These are phyloP conservation scores for Xerophyta viscosa DNA, from an alignment of 106 monocot species.

Conservation along the genomic window DNA sequence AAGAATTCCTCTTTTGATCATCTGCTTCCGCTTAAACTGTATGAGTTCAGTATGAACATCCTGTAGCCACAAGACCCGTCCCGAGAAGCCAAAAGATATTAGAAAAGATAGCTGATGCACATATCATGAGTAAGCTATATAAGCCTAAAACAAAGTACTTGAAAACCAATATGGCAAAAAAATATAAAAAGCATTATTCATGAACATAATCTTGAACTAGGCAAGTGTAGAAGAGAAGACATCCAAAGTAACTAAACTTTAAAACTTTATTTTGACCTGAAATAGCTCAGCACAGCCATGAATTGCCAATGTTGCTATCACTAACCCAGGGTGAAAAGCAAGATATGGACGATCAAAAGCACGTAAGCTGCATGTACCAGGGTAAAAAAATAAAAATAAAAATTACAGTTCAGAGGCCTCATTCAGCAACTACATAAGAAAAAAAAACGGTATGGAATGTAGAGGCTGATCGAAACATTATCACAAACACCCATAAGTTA, in stretches of 20 bases:
- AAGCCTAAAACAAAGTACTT: too few relatives aligned
- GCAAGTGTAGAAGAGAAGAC: background rate
- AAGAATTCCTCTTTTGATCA: constrained; percentile 68
- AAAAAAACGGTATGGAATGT: too few relatives aligned
- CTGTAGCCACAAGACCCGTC: constrained; percentile 12
- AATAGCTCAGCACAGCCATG: constrained; percentile 94
- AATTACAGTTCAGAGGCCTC: too few relatives aligned
- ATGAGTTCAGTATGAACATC: constrained; percentile 88
- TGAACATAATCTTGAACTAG: background rate
- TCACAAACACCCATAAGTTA: background rate
- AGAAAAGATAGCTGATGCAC: background rate
- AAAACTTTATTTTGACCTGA: constrained; percentile 34
- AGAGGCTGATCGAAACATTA: too few relatives aligned
- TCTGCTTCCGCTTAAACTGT: constrained; percentile 65
- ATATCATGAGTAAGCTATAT: too few relatives aligned
- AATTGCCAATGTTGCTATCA: constrained; percentile 69
- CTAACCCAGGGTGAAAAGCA: constrained; percentile 72
- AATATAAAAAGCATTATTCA: too few relatives aligned
- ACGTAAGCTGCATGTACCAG: constrained; percentile 44
- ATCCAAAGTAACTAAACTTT: background rate
- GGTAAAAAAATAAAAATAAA: background rate
- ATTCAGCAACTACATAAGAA: too few relatives aligned
- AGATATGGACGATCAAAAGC: constrained; percentile 62
- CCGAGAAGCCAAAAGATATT: background rate
- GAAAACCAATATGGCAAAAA: too few relatives aligned